phyloP scores from a whole-genome alignment of 805 yeast species.

The Myxozyma lipomycoides region DNA sequence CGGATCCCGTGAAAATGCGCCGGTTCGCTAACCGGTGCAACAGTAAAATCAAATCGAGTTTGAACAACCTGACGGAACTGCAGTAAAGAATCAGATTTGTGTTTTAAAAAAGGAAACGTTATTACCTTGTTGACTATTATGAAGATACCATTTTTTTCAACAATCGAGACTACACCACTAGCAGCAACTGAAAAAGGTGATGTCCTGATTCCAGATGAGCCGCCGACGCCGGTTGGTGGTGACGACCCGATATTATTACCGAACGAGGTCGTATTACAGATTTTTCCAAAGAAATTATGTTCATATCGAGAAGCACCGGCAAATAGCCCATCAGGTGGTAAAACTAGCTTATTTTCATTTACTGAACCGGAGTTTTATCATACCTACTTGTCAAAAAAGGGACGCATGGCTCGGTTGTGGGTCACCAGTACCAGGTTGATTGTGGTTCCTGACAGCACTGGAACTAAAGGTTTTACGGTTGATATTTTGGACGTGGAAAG shows the following conservation, averaged over 20 bases:
- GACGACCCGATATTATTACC: slow-evolving; percentile 34
- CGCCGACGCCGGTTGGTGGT: slow-evolving; percentile 31
- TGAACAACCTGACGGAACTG: too few species aligned
- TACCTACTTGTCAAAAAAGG: slow-evolving; percentile 20
- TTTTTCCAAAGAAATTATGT: slow-evolving; percentile 29
- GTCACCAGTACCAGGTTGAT: slow-evolving; percentile 22
- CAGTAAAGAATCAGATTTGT: too few species aligned
- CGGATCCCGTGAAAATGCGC: too few species aligned
- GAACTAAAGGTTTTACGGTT: slow-evolving; percentile 17
- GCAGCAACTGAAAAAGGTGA: neutral
- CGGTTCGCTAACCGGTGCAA: too few species aligned
- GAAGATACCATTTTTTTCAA: neutral
- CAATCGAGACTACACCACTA: neutral
- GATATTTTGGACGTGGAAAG: slow-evolving; percentile 16
- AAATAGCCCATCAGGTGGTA: neutral
- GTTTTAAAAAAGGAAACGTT: too few species aligned
- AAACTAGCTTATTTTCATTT: neutral
- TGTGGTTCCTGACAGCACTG: slow-evolving; percentile 13
- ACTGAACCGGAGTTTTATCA: slow-evolving; percentile 25
- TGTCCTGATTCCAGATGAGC: slow-evolving; percentile 15
- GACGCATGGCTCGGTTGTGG: slow-evolving; percentile 20
- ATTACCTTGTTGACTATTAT: too few species aligned
- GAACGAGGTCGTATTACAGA: slow-evolving; percentile 33
- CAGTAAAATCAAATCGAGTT: too few species aligned
- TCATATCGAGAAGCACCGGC: slow-evolving; percentile 9